Conservation (phyloP, 2,329 filamentous ascomycete genomes). For the Aspergillus awamori region DNA sequence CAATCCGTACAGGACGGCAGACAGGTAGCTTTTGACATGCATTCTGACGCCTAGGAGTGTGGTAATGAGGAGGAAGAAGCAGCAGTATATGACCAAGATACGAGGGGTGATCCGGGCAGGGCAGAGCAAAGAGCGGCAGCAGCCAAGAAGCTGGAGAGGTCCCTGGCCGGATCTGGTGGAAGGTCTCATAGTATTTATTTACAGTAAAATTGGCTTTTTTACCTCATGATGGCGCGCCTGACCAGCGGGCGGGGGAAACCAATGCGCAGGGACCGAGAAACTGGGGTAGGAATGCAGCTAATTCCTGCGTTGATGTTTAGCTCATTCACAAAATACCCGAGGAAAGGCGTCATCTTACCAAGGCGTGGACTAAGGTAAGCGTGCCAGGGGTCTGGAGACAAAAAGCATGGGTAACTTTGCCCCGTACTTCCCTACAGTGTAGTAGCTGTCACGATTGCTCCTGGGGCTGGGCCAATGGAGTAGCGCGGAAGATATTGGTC, state of each 20-base stretch:
- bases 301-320: conserved; percentile 22
- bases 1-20: conserved; percentile 38
- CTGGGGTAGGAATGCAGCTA: conserved; percentile 24
- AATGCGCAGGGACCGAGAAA: conserved; percentile 17
- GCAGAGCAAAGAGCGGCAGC: conserved; percentile 31
- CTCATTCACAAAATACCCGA: conserved; percentile 23
- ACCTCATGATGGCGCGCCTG: conserved; percentile 26
- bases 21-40: conserved; percentile 39
- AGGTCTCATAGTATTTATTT: conserved; percentile 23
- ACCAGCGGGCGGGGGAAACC: conserved; percentile 19
- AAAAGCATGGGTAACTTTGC: neutral
- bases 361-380: neutral
- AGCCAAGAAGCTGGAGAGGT: conserved; percentile 26
- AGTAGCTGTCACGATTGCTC: neutral
- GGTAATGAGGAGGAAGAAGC: conserved; percentile 34
- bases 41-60: conserved; percentile 37
- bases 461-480: conserved; percentile 2
- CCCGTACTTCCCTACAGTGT: neutral
- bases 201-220: conserved; percentile 1
- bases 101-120: conserved; percentile 34
- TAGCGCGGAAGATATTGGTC: conserved; percentile 13
- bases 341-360: conserved; percentile 24
- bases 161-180: conserved; percentile 20
- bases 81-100: conserved; percentile 32
- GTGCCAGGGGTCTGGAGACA: conserved; percentile 5